A percentile compares a stretch with the other conserved stretches of the same genome.
phyloP scores from a whole-genome alignment of 192 early-diverging fungal genomes.

The Linnemannia hyalina region DNA sequence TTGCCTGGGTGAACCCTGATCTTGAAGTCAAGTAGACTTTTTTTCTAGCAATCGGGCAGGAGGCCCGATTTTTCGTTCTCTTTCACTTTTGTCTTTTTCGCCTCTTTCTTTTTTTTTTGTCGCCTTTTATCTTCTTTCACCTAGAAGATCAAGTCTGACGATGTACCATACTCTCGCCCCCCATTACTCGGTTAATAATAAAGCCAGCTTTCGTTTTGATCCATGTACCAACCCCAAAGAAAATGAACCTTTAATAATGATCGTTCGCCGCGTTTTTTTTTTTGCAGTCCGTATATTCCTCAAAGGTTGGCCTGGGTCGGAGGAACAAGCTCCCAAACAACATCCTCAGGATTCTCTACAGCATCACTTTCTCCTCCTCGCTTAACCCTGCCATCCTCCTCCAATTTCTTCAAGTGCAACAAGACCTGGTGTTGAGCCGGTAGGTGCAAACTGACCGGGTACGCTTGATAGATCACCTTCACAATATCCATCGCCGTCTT shows the following conservation, averaged over 20 bases:
- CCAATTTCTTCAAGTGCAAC: constrained; percentile 69
- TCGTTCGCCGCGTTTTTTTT: neutral
- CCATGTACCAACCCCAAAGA: too few species aligned
- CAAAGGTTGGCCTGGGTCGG: constrained; percentile 25
- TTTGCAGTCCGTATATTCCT: neutral
- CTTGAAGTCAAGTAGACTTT: constrained; percentile 6
- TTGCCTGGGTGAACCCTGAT: constrained; percentile 17
- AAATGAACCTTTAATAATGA: too few species aligned
- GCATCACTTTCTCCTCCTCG: neutral
- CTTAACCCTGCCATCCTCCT: constrained; percentile 60
- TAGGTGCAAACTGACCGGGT: constrained; percentile 63
- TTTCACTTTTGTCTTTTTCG: neutral
- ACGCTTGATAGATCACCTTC: constrained; percentile 64
- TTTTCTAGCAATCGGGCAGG: neutral
- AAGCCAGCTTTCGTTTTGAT: too few species aligned
- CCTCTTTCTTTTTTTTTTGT: neutral
- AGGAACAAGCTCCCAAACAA: constrained; percentile 13
- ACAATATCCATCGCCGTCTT: constrained; percentile 67
- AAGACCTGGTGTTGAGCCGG: constrained; percentile 66
- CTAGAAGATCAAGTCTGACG: too few species aligned
- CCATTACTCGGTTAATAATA: too few species aligned
- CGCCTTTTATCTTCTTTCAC: too few species aligned
- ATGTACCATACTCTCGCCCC: too few species aligned
- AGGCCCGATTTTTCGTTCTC: neutral
- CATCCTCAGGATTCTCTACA: constrained; percentile 32